Evolutionary conservation across 257 asterid genomes (phyloP).

Genomic region (Asclepias syriaca): DNA sequence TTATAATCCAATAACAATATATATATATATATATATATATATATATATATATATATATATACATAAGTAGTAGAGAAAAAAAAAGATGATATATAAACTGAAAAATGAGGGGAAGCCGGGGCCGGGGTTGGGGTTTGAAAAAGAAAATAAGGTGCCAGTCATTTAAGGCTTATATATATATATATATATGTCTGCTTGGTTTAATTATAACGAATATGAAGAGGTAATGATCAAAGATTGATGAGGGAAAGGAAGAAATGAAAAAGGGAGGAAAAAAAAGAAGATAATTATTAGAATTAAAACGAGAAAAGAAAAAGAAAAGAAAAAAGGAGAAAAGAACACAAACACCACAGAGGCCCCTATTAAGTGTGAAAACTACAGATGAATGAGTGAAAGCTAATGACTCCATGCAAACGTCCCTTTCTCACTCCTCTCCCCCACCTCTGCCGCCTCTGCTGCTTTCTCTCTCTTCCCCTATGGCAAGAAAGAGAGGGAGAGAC

Average conservation of each 20-base stretch:
- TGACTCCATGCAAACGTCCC: conserved; percentile 45
- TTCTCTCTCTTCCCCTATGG: not conserved
- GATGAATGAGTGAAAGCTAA: conserved; percentile 83
- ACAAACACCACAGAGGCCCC: conserved; percentile 9
- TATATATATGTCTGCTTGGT: conserved; percentile 4
- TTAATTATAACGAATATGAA: conserved; percentile 3
- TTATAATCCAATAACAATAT: too few relatives aligned
- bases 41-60: too few relatives aligned
- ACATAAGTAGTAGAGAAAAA: not conserved
- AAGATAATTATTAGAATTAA: too few relatives aligned
- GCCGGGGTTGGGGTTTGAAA: not conserved
- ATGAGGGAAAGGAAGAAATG: conserved; percentile 24
- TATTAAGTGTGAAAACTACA: conserved; percentile 79
- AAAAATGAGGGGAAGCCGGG: too few relatives aligned
- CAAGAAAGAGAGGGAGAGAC: not conserved
- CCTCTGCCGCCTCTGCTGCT: conserved; percentile 43
- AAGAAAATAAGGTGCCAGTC: conserved; percentile 58
- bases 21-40: too few relatives aligned
- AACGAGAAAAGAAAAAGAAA: too few relatives aligned
- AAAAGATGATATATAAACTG: not conserved
- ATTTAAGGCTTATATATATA: conserved; percentile 57
- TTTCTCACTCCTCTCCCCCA: conserved; percentile 42
- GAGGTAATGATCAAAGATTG: conserved; percentile 9
- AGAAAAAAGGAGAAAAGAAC: not conserved
- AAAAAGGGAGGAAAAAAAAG: too few relatives aligned